Conservation (phyloP, 2,329 filamentous ascomycete species). For the Phoma sp. region DNA sequence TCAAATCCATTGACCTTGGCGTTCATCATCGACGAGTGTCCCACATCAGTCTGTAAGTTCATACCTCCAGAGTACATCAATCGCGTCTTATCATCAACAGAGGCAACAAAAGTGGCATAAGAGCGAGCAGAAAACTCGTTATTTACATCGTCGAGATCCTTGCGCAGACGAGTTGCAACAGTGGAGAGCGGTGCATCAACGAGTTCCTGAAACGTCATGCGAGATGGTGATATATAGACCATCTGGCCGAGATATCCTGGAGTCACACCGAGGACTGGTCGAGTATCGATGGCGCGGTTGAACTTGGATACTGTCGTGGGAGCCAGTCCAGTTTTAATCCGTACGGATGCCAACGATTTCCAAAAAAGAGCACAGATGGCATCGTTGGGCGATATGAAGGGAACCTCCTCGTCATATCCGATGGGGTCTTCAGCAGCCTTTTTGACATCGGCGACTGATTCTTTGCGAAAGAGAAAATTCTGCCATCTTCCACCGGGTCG, state of each 20-base stretch:
- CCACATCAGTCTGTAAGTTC: conserved; percentile 18
- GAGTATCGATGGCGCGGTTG: conserved; percentile 36
- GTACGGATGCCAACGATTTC: conserved; percentile 37
- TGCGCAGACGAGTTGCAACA: conserved; percentile 26
- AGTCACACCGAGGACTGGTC: conserved; percentile 30
- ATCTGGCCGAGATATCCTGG: conserved; percentile 39
- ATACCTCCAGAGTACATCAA: conserved; percentile 32
- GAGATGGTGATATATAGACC: conserved; percentile 28
- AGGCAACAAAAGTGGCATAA: conserved; percentile 39
- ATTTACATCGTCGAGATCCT: conserved; percentile 29
- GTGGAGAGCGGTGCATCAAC: conserved; percentile 21
- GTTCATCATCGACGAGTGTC: conserved; percentile 24
- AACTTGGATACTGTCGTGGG: conserved; percentile 28
- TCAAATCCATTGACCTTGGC: conserved; percentile 22
- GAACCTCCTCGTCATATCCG: conserved; percentile 25
- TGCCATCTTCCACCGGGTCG: conserved; percentile 19
- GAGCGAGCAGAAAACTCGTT: conserved; percentile 34
- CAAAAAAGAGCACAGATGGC: conserved; percentile 45
- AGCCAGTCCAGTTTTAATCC: conserved; percentile 21
- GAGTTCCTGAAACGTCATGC: conserved; percentile 29
- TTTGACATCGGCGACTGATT: conserved; percentile 18
- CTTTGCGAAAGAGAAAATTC: conserved; percentile 29
- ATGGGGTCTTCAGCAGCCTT: conserved; percentile 20
- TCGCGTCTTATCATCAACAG: conserved; percentile 31
- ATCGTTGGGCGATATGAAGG: conserved; percentile 40